Conservation (phyloP, 1,139 yeast genomes). For the Ogataea hybrid region DNA sequence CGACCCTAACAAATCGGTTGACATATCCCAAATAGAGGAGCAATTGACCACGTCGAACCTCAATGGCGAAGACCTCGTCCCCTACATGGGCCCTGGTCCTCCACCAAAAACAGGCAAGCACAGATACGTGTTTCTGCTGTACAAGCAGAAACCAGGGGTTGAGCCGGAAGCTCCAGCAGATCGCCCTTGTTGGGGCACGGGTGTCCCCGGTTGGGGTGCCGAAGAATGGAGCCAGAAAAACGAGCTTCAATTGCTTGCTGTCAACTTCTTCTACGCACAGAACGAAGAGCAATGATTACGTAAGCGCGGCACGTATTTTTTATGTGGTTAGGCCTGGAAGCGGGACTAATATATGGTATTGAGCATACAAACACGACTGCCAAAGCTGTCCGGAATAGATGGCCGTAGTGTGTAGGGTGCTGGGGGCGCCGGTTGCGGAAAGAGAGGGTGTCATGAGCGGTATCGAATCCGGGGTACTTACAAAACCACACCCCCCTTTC, state of each 20-base stretch:
- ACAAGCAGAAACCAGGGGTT: slow-evolving; percentile 53
- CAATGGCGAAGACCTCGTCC: slow-evolving; percentile 33
- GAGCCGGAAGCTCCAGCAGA: slow-evolving; percentile 45
- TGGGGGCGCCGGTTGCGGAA: too few relatives aligned
- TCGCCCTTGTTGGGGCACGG: slow-evolving; percentile 86
- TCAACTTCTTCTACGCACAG: slow-evolving; percentile 79
- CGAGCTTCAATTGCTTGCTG: slow-evolving; percentile 63
- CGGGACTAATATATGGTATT: background rate
- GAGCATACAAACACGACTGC: background rate
- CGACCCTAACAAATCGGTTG: slow-evolving; percentile 16
- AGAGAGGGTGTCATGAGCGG: too few relatives aligned
- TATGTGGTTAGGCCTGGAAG: background rate
- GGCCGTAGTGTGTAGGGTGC: too few relatives aligned
- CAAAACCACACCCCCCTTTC: background rate
- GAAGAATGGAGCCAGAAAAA: slow-evolving; percentile 71
- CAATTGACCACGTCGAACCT: slow-evolving; percentile 29
- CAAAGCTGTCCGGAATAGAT: too few relatives aligned
- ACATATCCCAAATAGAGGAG: slow-evolving; percentile 32
- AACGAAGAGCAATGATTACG: slow-evolving; percentile 37
- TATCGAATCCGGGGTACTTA: background rate
- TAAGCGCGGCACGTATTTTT: background rate
- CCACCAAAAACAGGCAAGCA: slow-evolving; percentile 81
- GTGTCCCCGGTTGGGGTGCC: slow-evolving; percentile 71
- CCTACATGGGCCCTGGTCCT: slow-evolving; percentile 81
- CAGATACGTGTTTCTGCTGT: slow-evolving; percentile 74